phyloP scores from a whole-genome alignment of 1,284 basidiomycete species.

The Stereum hirsutum region DNA sequence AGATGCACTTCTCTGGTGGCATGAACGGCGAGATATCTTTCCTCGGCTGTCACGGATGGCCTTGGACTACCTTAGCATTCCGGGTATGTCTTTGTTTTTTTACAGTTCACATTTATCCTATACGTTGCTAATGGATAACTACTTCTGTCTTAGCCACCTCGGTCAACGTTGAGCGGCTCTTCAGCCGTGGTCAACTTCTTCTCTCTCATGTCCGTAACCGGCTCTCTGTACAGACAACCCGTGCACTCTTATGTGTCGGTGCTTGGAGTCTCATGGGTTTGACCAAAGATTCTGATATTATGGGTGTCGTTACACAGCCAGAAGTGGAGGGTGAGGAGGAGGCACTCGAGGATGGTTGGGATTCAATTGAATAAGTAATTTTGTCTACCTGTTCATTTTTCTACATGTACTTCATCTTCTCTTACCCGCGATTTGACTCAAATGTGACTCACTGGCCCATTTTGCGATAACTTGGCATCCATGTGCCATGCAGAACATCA shows the following conservation, averaged over 20 bases:
- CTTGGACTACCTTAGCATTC: conserved; percentile 20
- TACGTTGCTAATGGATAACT: background rate
- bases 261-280: conserved; percentile 13
- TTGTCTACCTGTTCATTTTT: no score
- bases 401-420: no score
- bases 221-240: conserved; percentile 13
- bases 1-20: conserved; percentile 22
- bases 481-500: no score
- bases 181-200: conserved; percentile 17
- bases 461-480: no score
- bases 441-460: no score
- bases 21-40: conserved; percentile 13
- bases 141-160: conserved; percentile 17
- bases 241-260: conserved; percentile 16
- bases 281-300: conserved; percentile 12
- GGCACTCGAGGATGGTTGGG: conserved; percentile 2
- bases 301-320: background rate
- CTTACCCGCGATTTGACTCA: no score
- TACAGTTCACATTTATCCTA: background rate
- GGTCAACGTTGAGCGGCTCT: conserved; percentile 17
- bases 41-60: conserved; percentile 22
- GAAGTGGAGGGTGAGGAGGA: background rate
- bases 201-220: conserved; percentile 13
- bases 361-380: no score
- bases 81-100: conserved; percentile 20